phyloP scores from a whole-genome alignment of 2,329 filamentous ascomycete species.

The Cladosporium oxysporum region DNA sequence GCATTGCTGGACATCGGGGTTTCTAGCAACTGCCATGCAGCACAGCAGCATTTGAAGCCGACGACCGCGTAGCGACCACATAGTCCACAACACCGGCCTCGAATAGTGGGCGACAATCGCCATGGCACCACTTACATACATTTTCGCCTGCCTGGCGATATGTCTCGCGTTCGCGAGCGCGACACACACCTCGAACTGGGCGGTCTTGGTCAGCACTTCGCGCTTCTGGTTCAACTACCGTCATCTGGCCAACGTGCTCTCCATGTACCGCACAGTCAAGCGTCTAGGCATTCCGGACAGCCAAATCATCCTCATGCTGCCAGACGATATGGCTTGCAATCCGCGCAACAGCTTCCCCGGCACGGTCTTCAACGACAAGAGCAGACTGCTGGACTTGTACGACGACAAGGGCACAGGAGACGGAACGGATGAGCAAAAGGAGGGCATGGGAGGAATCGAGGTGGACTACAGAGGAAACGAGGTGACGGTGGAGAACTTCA shows the following conservation, averaged over 20 bases:
- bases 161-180: conserved; percentile 49
- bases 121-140: conserved; percentile 10
- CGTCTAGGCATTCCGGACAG: conserved; percentile 96
- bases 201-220: conserved; percentile 95
- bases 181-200: conserved; percentile 98
- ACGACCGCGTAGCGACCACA: background rate
- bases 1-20: background rate
- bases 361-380: conserved; percentile 97
- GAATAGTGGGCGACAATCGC: background rate
- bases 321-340: conserved; percentile 99
- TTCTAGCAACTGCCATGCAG: background rate
- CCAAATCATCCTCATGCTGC: conserved; percentile 99
- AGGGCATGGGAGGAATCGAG: conserved; percentile 64
- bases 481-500: conserved; percentile 98
- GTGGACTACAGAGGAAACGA: conserved; percentile 98
- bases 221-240: conserved; percentile 99
- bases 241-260: conserved; percentile 95
- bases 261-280: conserved; percentile 96
- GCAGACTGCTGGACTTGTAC: conserved; percentile 92
- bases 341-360: conserved; percentile 96
- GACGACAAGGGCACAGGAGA: conserved; percentile 60
- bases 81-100: background rate
- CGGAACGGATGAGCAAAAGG: conserved; percentile 21
- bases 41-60: background rate
- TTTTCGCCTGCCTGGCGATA: conserved; percentile 27